Base-by-base conservation (phyloP, 208 protist genomes). In the Tritrichomonas musculus region DNA sequence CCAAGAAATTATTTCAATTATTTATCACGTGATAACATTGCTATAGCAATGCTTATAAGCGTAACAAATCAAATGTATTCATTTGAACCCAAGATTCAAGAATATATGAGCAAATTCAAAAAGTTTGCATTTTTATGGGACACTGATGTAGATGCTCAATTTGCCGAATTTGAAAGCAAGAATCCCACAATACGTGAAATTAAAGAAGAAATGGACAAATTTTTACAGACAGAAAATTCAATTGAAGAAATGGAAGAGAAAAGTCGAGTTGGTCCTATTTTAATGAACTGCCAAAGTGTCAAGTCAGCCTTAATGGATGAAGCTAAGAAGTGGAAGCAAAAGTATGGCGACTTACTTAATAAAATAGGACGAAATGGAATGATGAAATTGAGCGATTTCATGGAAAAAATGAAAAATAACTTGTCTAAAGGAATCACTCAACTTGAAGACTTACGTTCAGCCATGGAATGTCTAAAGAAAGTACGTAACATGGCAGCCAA, bases 311-410 rank as follows among this genome's bases (percentile, higher is more conserved):
- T 84, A 30, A 84, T 84, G 1, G 44, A 5, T 53, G 73, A 84
- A 84, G 73, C 73, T 4, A 84, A 84, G 44, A 84, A 84, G 44
- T 84, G 44, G 36, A 84, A 84, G 44, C 73, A 84, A 30, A 84
- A 84, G 30, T 84, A 84, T 44, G 73, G 73, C 30, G 73, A 84
- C 30, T 25, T 84, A 8, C 20, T 84, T 0, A 84, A 84, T 44
- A 84, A 84, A 25, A 84, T 84, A 8, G 73, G 73, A 49, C 4
- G 73, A 33, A 22, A 27, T 14, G 36, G 53, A 8, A 84, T 84
- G 73, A 30, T 84, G 3, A 44, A 84, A 25, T 25, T 84, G 4
- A 84, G 36, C 30, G 73, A 84, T n/a, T 84, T 84, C 73, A 84
- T 84, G n/a, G 73, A 84, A 25, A 84, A 84, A n/a, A 84, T 84